A percentile compares a stretch with the other conserved stretches of the same genome.
Conservation (phyloP, 768 basidiomycete species). For the Phaeotremella fagi region DNA sequence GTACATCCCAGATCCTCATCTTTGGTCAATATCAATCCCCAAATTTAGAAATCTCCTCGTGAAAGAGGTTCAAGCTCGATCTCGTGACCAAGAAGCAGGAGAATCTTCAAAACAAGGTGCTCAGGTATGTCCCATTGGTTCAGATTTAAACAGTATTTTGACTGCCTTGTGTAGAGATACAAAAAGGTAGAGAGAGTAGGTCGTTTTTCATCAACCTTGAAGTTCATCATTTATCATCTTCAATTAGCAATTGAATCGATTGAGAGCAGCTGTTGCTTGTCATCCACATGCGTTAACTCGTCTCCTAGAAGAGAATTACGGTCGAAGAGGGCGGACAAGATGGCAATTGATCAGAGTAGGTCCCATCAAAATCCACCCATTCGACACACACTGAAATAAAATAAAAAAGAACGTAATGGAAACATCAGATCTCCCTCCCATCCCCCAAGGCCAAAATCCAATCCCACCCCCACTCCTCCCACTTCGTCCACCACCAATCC, state of each 20-base stretch:
- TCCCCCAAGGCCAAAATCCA: not conserved
- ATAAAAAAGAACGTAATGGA: not conserved
- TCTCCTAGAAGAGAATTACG: slow-evolving; percentile 30
- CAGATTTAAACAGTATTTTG: too few relatives aligned
- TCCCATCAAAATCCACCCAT: not conserved
- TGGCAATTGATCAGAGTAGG: slow-evolving; percentile 24
- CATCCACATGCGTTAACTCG: slow-evolving; percentile 36
- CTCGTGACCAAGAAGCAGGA: not conserved
- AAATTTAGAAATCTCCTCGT: slow-evolving; percentile 7
- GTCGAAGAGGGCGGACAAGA: slow-evolving; percentile 18
- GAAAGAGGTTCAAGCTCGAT: not conserved
- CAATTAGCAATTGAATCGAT: slow-evolving; percentile 19
- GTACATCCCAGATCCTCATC: slow-evolving; percentile 32
- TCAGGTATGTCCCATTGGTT: too few relatives aligned
- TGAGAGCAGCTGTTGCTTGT: slow-evolving; percentile 32
- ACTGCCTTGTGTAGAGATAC: not conserved
- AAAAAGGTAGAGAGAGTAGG: not conserved
- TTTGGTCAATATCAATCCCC: slow-evolving; percentile 27
- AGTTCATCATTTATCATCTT: not conserved
- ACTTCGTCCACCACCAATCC: slow-evolving; percentile 10
- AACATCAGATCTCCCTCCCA: not conserved
- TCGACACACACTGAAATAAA: not conserved
- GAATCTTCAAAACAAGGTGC: too few relatives aligned
- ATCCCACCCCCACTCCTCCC: slow-evolving; percentile 22
- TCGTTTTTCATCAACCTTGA: not conserved